Evolutionary conservation across 768 basidiomycete genomes (phyloP).

Genomic region (Phaeotremella skinneri): DNA sequence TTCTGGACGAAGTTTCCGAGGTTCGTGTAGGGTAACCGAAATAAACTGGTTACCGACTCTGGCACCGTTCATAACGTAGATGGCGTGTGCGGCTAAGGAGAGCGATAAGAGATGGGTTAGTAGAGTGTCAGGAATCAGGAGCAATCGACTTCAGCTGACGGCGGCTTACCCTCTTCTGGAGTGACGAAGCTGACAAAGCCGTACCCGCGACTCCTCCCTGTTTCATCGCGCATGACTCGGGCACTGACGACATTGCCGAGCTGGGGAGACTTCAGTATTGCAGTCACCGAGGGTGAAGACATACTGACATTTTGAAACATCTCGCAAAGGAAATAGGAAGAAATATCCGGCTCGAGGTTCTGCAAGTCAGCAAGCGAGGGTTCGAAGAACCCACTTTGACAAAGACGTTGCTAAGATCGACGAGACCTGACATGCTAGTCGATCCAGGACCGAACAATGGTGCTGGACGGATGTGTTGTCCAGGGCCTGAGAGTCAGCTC

Average conservation of each 20-base stretch:
- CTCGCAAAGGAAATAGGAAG: slow-evolving; percentile 30
- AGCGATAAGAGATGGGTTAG: neutral
- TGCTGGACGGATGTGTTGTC: slow-evolving; percentile 41
- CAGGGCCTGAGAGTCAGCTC: slow-evolving; percentile 25
- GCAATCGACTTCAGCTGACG: neutral
- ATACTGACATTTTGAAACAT: slow-evolving; percentile 32
- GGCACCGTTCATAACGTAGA: slow-evolving; percentile 24
- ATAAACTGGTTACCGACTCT: slow-evolving; percentile 27
- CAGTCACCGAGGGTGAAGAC: neutral
- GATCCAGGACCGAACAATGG: slow-evolving; percentile 36
- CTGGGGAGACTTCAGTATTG: slow-evolving; percentile 14
- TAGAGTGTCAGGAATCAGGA: neutral
- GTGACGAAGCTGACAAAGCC: slow-evolving; percentile 80
- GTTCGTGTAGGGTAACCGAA: slow-evolving; percentile 39
- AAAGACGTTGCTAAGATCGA: slow-evolving; percentile 40
- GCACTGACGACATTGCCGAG: slow-evolving; percentile 40
- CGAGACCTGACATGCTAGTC: slow-evolving; percentile 35
- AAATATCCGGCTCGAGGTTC: slow-evolving; percentile 44
- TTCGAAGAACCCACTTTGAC: slow-evolving; percentile 31
- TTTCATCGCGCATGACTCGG: slow-evolving; percentile 86
- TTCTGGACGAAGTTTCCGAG: slow-evolving; percentile 36
- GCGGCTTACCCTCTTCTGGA: slow-evolving; percentile 38
- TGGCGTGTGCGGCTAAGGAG: slow-evolving; percentile 28
- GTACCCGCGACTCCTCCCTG: slow-evolving; percentile 89
- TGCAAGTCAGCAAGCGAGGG: slow-evolving; percentile 7